Conservation (phyloP, 441 rosid species). For the Pelargonium citronellum region DNA sequence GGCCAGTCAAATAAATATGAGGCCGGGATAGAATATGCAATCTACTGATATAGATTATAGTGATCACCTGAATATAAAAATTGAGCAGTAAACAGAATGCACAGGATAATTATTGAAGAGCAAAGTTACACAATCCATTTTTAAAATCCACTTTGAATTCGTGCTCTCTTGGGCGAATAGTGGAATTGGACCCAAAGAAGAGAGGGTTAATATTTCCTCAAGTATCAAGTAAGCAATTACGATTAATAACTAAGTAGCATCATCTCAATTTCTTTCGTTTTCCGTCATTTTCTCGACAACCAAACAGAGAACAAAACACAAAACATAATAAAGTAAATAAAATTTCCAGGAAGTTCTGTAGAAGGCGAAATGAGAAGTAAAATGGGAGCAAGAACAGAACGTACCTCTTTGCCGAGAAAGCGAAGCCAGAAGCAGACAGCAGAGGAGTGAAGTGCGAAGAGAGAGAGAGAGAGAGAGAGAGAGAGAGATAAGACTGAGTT, state of each 20-base stretch:
- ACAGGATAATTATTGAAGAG: neutral
- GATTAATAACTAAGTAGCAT: neutral
- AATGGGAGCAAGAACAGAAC: neutral
- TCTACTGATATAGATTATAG: neutral
- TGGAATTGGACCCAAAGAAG: neutral
- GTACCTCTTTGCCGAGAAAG: neutral
- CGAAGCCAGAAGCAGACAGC: slow-evolving; percentile 6
- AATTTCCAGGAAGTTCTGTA: neutral
- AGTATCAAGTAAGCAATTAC: neutral
- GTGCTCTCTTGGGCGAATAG: neutral
- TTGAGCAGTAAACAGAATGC: neutral
- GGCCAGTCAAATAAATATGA: too few species aligned
- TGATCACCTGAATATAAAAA: neutral
- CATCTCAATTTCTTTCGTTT: slow-evolving; percentile 11
- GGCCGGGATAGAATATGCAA: too few species aligned
- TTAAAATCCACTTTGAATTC: neutral
- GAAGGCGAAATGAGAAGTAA: neutral
- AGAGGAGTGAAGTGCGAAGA: slow-evolving; percentile 6
- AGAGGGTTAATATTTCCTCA: neutral
- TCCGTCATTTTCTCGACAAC: slow-evolving; percentile 23
- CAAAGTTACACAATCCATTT: neutral
- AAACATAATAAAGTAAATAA: neutral
- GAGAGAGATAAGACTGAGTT: neutral
- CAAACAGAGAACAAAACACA: slow-evolving; percentile 8
- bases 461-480: neutral